Evolutionary conservation across 2,329 filamentous ascomycete genomes (phyloP), one percentile per base, ranked within the genome.

Genomic region (Hypoxylon sp.): DNA sequence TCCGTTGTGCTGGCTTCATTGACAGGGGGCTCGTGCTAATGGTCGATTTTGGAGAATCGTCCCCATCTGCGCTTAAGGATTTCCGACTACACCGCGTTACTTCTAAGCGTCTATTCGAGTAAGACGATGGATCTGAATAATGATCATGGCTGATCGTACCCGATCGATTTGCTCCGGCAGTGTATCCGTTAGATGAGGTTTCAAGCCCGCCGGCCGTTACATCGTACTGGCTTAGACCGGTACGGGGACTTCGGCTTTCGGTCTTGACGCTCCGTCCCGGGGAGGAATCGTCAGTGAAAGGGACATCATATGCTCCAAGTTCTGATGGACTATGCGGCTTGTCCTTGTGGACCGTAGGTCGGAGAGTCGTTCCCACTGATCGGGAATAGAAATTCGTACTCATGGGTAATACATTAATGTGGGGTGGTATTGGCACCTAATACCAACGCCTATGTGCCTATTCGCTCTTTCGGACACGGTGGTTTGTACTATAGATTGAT

Each of bases 321-420:
- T 64, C 57, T 20, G 24, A 28, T 44, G 58, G 53, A 26, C 52
- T 30, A 8, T 32, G 24, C 26, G 54, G 48, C 17, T 51, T 41
- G 54, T 64, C 54, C 34, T 15, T 37, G 5, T 64, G 52, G 32
- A 22, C 39, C 54, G 30, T 50, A 15, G 44, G 30, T 48, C 34
- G 49, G 26, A 41, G 30, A 59, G 51, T 43, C 43, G 41, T 24
- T 52, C 56, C 66, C 60, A 43, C 50, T 56, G 53, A 46, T 30
- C 56, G 60, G 32, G 20, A 62, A 41, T 49, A n/a, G 34, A 51
- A 39, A 44, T 59, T 30, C 46, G 30, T 51, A 60, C 43, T 56
- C 58, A 59, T 68, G 53, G 56, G 59, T 41, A 24, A 50, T 48
- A 43, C 50, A 65, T 65, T 34, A 62, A 61, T 47, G 41, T 39